Base-by-base conservation (phyloP, 805 yeast genomes). In the Pichia cephalocereana region DNA sequence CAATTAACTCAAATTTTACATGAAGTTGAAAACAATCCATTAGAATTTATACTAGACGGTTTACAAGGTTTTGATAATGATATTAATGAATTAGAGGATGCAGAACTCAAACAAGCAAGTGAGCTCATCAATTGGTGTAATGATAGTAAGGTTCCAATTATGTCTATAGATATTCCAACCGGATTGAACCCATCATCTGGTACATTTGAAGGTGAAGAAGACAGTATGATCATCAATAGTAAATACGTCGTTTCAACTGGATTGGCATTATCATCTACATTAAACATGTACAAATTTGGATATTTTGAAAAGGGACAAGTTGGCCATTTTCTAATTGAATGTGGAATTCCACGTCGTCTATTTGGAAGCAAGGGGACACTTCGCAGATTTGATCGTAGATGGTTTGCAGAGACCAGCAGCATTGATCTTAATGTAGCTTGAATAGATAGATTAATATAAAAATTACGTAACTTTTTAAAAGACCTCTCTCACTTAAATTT, bases 111-210 rank as follows among this genome's bases (percentile, higher is more conserved):
- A 26, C 56, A 57, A 23, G 70, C 76, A 10, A 59, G 62, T 30
- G 65, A 69, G 34, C 63, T 86, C 18, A 75, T 86, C 27, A 63
- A 66, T 6, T 89, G 96, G 95, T 76, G 83, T 49, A 85, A 86
- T 55, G 62, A 61, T 32, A 68, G 71, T 8, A 60, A 62, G 14
- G 64, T 73, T 7, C 72, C 75, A 38, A 67, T 75, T 10, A 57
- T 86, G 67, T 84, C 96, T 0, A 60, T 89, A 28, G 96, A 88
- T 59, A 76, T 86, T 28, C 90, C 96, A 6, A 76, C 89, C 1
- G 96, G 96, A 6, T 69, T 83, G 39, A 95, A 86, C 58, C 82
- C 89, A 8, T 86, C 93, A 6, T 78, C 95, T 0, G 97, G 96
- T 8, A 66, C 69, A 17, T 53, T 59, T 6, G 67, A 63, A 32